Conservation (phyloP, 164 flowering plant genomes). For the Paratinospora sagittata region DNA sequence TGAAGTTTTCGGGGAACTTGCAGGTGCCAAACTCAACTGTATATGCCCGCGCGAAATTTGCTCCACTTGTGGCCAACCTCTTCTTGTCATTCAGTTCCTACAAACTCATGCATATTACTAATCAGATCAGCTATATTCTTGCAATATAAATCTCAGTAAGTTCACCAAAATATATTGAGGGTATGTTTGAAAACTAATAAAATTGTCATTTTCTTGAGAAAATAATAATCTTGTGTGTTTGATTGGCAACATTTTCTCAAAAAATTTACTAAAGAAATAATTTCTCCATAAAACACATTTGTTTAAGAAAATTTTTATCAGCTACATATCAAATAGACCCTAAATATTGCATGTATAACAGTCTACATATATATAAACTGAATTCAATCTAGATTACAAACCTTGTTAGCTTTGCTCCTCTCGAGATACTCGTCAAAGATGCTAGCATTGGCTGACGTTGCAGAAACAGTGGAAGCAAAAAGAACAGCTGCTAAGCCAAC, state of each 20-base stretch:
- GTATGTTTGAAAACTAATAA: too few species aligned
- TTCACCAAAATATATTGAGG: too few species aligned
- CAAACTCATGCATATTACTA: not conserved
- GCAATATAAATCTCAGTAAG: too few species aligned
- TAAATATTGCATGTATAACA: too few species aligned
- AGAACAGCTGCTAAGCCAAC: constrained; percentile 58
- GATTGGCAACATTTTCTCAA: too few species aligned
- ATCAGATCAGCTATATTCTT: constrained; percentile 2
- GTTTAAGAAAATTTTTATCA: too few species aligned
- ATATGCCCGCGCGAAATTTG: constrained; percentile 91
- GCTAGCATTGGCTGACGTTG: constrained; percentile 69
- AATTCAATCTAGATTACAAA: constrained; percentile 15
- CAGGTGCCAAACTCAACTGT: constrained; percentile 90
- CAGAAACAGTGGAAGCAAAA: constrained; percentile 43
- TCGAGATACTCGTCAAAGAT: constrained; percentile 85
- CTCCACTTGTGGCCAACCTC: constrained; percentile 94
- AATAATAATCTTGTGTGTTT: too few species aligned
- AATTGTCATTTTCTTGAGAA: too few species aligned
- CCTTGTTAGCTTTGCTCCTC: constrained; percentile 95
- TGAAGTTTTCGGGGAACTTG: constrained; percentile 99
- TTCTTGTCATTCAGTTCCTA: constrained; percentile 97
- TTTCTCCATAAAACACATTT: too few species aligned
- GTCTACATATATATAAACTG: too few species aligned
- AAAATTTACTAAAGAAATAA: too few species aligned
- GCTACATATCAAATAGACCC: too few species aligned